These are phyloP conservation scores for Cercospora nicotianae DNA, from an alignment of 2,329 filamentous ascomycete genomes.

Conservation along the genomic window DNA sequence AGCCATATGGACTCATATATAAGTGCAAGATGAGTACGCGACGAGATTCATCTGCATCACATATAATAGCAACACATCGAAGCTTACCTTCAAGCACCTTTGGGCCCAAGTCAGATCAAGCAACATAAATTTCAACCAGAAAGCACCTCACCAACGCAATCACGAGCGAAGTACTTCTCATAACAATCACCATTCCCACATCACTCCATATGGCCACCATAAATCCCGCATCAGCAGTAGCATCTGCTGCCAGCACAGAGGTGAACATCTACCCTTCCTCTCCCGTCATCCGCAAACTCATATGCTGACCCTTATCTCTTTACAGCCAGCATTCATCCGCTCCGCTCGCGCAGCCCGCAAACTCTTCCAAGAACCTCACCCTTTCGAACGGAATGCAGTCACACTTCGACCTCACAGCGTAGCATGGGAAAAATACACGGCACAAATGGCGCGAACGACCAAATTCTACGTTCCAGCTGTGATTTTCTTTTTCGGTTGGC, in stretches of 20 bases:
- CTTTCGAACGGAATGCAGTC: constrained; percentile 10
- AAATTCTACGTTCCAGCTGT: constrained; percentile 14
- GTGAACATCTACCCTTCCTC: not conserved
- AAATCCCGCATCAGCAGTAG: not conserved
- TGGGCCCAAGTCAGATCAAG: not conserved
- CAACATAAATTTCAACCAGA: not conserved
- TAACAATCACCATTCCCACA: not conserved
- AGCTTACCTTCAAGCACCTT: not conserved
- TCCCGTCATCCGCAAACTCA: too few relatives aligned
- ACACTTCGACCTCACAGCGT: constrained; percentile 18
- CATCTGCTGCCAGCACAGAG: constrained; percentile 10
- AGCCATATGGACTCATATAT: not conserved
- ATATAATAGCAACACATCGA: constrained; percentile 5
- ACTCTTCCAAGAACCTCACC: constrained; percentile 20
- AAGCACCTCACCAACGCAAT: not conserved
- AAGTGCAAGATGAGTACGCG: not conserved
- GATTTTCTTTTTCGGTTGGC: constrained; percentile 20
- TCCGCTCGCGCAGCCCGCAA: constrained; percentile 5
- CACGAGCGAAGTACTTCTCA: constrained; percentile 2
- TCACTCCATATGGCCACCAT: constrained; percentile 4
- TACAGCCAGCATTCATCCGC: constrained; percentile 9
- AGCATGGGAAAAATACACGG: constrained; percentile 18
- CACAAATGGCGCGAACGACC: constrained; percentile 13
- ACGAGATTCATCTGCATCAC: not conserved
- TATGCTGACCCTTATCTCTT: not conserved